Base-by-base conservation (phyloP, 2,329 filamentous ascomycete species). In the Coniochaeta sp. region DNA sequence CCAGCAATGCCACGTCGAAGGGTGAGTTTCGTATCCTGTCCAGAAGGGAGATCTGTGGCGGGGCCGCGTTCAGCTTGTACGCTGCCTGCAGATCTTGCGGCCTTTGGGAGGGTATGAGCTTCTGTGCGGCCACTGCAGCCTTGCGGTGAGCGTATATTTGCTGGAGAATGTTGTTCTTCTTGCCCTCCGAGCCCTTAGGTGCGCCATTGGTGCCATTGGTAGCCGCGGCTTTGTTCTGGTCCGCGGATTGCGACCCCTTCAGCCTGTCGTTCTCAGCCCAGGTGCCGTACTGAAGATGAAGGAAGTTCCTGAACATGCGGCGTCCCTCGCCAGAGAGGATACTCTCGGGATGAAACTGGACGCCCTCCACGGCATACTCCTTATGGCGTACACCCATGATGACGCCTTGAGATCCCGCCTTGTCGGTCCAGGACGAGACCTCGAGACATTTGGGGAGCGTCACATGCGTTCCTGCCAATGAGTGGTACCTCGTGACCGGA, bases 361-460 rank as follows among this genome's bases (percentile, higher is more conserved):
- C 95, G 44, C 93, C 95, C 73, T 99, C 95, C n/a, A 98, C 82
- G 1, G 90, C 84, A 68, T 88, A 89, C 70, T 95, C 85, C 77
- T 93, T 96, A 79, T 99, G 95, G 54, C 95, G 88, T 54, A 99
- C 90, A 55, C 95, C 95, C 89, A 98, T 97, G 67, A 99, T 99
- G 62, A 98, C 87, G 32, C 90, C 90, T 65, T 89, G 91, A 32
- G 85, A 86, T 58, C 88, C 88, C 17, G 88, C 86, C 65, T 85
- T 85, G 34, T 87, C 83, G 59, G 95, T 91, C 88, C 91, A 96
- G 52, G 95, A 96, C 1, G 91, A 91, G 8, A 98, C 85, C 72
- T 99, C 91, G 47, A 99, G 82, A 63, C 86, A 91, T 30, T 89
- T 82, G 2, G 95, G 95, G 32, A 99, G 79, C 4, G 92, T 96